Evolutionary conservation across 371 early-diverging fungal species (phyloP), one percentile per base, ranked within the genome.

Genomic region (Coemansia sp.): DNA sequence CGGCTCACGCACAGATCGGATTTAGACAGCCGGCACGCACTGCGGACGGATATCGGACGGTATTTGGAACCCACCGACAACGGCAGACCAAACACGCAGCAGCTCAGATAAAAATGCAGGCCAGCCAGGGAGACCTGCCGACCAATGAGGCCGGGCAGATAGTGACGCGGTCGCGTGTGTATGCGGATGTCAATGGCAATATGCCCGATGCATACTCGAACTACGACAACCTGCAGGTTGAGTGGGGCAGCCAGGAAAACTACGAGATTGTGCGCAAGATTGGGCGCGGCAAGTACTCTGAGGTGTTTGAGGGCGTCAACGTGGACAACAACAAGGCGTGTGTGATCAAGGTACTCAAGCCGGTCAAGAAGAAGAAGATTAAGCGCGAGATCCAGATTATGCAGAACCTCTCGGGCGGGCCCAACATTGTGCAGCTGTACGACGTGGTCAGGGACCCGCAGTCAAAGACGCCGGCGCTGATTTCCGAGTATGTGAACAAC

Each of bases 271-370:
- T 94, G 39, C 88, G 94, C 61, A 96, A 96, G 83, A 87, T 99
- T 46, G 99, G 99, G 40, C 91, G 98, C 59, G 99, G 99, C 64
- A 99, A 99, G 85, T 99, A 99, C 87, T 98, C 98, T 3, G 99
- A 99, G 81, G 99, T 99, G 13, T 99, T 99, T 85, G 95, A 97
- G 83, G 99, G 99, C 15, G 84, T 93, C 80, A 92, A 94, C 81
- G 83, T 93, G 48, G 64, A 65, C 48, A 81, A 67, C 59, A 58
- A 63, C 66, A 59, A 81, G 53, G 89, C 92, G 76, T 94, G 95
- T 80, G 93, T 99, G 70, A 99, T 99, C 86, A 99, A 99, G 85
- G 98, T 98, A 11, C 86, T 99, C 67, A 99, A 99, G 83, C 99
- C 99, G 3, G 95, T 99, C 65, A 94, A 95, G 86, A 94, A 95